Percentiles rank a stretch among this genome's conserved stretches.
phyloP scores from a whole-genome alignment of 345 rosid species.

The Euclidium syriacum region DNA sequence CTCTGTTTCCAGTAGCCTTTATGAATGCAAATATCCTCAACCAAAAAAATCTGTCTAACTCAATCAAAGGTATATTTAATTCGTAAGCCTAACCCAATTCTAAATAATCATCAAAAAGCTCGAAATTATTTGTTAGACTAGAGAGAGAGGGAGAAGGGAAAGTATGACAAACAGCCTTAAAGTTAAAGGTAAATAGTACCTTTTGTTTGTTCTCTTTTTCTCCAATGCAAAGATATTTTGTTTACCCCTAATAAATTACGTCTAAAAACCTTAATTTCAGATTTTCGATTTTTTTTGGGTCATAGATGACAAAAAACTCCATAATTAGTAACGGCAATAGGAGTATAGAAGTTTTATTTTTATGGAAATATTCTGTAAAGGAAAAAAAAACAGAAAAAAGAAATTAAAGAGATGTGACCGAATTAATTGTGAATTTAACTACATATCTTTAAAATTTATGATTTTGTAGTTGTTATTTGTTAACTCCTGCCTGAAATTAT shows the following conservation, averaged over 20 bases:
- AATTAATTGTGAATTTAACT: neutral
- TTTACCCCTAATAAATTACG: neutral
- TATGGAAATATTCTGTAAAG: conserved; percentile 4
- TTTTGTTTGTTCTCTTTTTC: conserved; percentile 7
- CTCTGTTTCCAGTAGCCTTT: too few relatives aligned
- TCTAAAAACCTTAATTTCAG: neutral
- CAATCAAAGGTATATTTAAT: neutral
- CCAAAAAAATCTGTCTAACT: conserved; percentile 14
- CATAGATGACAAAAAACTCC: too few relatives aligned
- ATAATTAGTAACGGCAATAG: neutral
- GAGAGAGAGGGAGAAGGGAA: neutral
- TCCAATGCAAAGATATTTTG: neutral
- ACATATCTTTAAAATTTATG: neutral
- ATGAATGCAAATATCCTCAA: too few relatives aligned
- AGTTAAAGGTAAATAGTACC: conserved; percentile 27
- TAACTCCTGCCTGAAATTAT: too few relatives aligned
- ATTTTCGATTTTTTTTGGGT: neutral
- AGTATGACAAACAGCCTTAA: conserved; percentile 23
- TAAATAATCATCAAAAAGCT: conserved; percentile 23
- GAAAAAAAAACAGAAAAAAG: neutral
- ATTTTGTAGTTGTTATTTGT: neutral
- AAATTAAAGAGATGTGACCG: conserved; percentile 8
- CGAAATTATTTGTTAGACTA: neutral
- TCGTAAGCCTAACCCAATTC: neutral
- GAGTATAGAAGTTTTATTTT: neutral